phyloP scores from a whole-genome alignment of 2,329 filamentous ascomycete genomes.

The Huntiella savannae region DNA sequence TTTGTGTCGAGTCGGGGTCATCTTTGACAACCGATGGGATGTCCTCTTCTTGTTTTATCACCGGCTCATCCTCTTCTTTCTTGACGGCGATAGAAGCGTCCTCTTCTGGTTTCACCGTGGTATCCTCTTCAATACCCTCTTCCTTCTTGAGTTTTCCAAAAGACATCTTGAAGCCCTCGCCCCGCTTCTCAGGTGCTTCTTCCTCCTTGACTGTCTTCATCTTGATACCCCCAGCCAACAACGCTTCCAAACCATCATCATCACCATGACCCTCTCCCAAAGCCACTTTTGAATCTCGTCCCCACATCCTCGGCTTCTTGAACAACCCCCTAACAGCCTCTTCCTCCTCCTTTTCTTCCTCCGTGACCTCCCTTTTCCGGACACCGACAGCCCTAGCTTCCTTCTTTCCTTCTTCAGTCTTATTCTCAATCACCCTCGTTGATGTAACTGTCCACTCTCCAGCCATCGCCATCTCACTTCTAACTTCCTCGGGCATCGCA shows the following conservation, averaged over 20 bases:
- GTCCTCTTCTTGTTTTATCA: not conserved
- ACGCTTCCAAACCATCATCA: slow-evolving; percentile 41
- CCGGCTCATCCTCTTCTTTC: slow-evolving; percentile 4
- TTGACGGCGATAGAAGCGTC: slow-evolving; percentile 12
- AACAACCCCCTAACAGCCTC: slow-evolving; percentile 38
- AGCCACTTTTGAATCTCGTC: slow-evolving; percentile 31
- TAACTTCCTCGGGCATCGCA: slow-evolving; percentile 58
- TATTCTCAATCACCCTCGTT: slow-evolving; percentile 35
- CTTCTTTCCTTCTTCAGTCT: slow-evolving; percentile 16
- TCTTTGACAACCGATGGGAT: not conserved
- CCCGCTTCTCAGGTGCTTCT: not conserved
- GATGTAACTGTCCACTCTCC: slow-evolving; percentile 70
- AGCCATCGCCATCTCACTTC: slow-evolving; percentile 66
- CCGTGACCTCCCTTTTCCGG: slow-evolving; percentile 41
- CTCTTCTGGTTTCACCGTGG: not conserved
- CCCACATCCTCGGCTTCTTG: slow-evolving; percentile 39
- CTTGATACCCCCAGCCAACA: slow-evolving; percentile 26
- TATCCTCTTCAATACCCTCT: slow-evolving; percentile 8
- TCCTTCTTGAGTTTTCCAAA: slow-evolving; percentile 16
- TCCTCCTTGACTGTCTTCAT: not conserved
- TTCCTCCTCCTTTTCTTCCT: slow-evolving; percentile 42
- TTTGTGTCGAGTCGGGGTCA: not conserved
- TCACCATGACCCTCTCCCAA: slow-evolving; percentile 20
- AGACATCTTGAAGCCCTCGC: not conserved
- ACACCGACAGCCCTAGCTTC: slow-evolving; percentile 36